Evolutionary conservation across 192 early-diverging fungal genomes (phyloP), one percentile per base, ranked within the genome.

Genomic region (Mortierella claussenii): DNA sequence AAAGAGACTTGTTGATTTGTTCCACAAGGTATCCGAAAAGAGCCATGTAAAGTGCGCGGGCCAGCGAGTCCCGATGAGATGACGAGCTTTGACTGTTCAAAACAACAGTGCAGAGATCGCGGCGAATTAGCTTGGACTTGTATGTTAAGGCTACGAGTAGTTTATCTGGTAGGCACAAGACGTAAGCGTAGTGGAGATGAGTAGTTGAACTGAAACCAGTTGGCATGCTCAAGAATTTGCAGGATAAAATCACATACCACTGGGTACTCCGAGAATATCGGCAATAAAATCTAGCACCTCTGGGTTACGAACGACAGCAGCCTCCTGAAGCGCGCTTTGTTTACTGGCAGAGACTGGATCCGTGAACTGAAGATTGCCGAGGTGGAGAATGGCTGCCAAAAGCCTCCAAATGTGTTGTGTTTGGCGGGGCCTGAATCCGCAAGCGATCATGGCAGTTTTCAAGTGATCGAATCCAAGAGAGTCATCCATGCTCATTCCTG

Each of bases 1-100:
- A 93, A 21, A 97, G 79, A 23, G 90, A 88, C 26, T 84, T 84
- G 83, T 99, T 99, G 65, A 97, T 88, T 60, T 91, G 90, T 75
- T 97, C 96, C 9, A 96, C 86, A n/a, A 99, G 70, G 90, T 95
- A 98, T 20, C 86, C 84, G 78, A 96, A 95, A 10, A 97, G 65
- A 7, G 97, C 87, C 28, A 89, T 90, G 75, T 97, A 99, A n/a
- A 99, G 87, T 9, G 91, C 82, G 50, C 85, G 84, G 3, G 94
- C 90, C 3, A 99, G 82, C 3, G 86, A 79, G 63, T 99, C 95
- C 27, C 95, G 89, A 75, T 97, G 95, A 46, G 85, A 80, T 13
- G 65, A 51, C 0, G 97, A 96, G 30, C 89, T 90, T 21, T 88
- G 88, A 15, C 88, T 82, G 65, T 95, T 92, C 53, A 99, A 80